Percentiles rank a stretch among this genome's conserved stretches.
Conservation (phyloP, 306 rosid species). For the Astragalus glycyphyllos region DNA sequence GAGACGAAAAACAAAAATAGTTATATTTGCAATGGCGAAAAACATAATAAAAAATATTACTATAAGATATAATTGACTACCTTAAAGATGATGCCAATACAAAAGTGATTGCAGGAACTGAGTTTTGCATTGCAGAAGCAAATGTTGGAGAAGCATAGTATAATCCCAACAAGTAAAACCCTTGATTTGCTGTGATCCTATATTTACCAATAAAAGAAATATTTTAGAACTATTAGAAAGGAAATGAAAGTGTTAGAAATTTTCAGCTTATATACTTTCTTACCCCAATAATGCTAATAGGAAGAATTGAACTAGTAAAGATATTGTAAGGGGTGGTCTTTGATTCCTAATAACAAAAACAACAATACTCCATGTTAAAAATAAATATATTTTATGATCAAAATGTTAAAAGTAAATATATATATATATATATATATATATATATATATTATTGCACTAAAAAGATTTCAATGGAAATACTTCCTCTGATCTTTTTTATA, state of each 20-base stretch:
- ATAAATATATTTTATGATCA: no score
- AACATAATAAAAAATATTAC: background rate
- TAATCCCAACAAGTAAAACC: conserved; percentile 72
- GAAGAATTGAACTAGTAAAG: conserved; percentile 69
- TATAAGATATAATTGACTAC: conserved; percentile 38
- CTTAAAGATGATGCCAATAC: conserved; percentile 66
- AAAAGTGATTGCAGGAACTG: conserved; percentile 73
- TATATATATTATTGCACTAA: background rate
- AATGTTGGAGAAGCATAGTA: conserved; percentile 76
- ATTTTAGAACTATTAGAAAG: conserved; percentile 20
- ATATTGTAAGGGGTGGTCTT: conserved; percentile 72
- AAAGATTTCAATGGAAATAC: conserved; percentile 1
- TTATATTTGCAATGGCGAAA: no score
- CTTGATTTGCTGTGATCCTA: conserved; percentile 80
- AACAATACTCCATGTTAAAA: conserved; percentile 27
- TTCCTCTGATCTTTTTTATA: no score
- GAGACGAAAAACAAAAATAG: no score
- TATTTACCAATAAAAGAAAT: conserved; percentile 22
- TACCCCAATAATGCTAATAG: conserved; percentile 75
- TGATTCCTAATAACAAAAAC: conserved; percentile 53
- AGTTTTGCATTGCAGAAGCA: conserved; percentile 85
- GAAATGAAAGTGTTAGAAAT: conserved; percentile 6
- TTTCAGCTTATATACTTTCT: conserved; percentile 38
- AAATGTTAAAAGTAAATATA: no score
- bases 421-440: no score